phyloP scores from a whole-genome alignment of 2,329 filamentous ascomycete genomes.

The Paraconiothyrium brasiliense region DNA sequence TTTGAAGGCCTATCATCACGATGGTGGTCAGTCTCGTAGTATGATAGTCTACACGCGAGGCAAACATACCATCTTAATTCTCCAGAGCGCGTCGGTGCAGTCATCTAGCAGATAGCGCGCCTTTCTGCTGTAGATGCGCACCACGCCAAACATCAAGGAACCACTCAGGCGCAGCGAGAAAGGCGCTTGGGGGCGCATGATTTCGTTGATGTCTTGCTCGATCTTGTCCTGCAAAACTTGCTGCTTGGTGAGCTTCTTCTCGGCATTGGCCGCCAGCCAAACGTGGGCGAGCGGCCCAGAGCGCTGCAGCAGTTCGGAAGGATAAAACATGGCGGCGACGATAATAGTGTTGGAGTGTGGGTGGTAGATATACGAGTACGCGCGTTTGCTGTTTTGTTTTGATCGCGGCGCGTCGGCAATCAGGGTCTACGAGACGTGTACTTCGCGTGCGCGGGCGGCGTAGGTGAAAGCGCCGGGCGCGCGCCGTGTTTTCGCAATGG shows the following conservation, averaged over 20 bases:
- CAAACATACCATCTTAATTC: conserved; percentile 89
- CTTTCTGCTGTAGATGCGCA: conserved; percentile 97
- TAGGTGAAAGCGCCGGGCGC: conserved; percentile 24
- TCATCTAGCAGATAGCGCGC: conserved; percentile 95
- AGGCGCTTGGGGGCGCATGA: conserved; percentile 90
- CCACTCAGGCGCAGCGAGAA: conserved; percentile 94
- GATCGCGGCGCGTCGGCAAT: conserved; percentile 41
- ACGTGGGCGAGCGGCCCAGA: conserved; percentile 96
- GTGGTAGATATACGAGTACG: conserved; percentile 19
- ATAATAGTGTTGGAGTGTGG: conserved; percentile 18
- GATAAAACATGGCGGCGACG: conserved; percentile 84
- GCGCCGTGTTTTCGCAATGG: conserved; percentile 36
- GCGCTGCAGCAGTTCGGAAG: conserved; percentile 93
- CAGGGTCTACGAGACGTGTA: conserved; percentile 16
- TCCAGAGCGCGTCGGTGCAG: conserved; percentile 95
- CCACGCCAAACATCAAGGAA: conserved; percentile 92
- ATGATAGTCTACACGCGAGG: background rate
- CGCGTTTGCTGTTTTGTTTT: conserved; percentile 42
- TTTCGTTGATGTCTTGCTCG: conserved; percentile 91
- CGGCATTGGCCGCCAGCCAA: conserved; percentile 97
- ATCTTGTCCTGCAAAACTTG: conserved; percentile 96
- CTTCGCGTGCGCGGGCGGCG: conserved; percentile 32
- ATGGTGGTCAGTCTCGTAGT: conserved; percentile 27
- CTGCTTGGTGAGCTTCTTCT: conserved; percentile 97
- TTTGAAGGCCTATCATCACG: conserved; percentile 78